phyloP scores from a whole-genome alignment of 768 basidiomycete species.

The Leucogyrophana mollusca region DNA sequence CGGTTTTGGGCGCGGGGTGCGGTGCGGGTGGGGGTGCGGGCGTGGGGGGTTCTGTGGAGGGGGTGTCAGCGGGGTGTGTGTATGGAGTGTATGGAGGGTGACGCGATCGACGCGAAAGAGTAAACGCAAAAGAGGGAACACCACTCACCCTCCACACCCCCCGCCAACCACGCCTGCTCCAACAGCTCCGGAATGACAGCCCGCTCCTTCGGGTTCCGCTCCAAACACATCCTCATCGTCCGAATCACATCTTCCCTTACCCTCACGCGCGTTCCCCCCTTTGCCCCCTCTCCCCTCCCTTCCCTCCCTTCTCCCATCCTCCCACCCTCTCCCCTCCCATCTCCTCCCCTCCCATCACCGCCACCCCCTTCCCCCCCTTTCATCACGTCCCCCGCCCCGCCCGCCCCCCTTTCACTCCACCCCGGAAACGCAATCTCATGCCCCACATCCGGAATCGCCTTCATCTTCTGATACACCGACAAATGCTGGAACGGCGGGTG shows the following conservation, averaged over 20 bases:
- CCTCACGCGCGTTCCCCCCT: constrained; percentile 25
- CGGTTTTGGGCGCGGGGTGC: constrained; percentile 1
- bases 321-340: constrained; percentile 35
- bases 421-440: constrained; percentile 84
- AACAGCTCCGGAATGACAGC: constrained; percentile 87
- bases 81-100: constrained; percentile 19
- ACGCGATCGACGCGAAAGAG: constrained; percentile 29
- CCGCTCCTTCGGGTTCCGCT: constrained; percentile 76
- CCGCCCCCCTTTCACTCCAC: constrained; percentile 34
- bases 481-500: constrained; percentile 89
- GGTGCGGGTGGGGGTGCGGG: constrained; percentile 12
- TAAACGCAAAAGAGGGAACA: background rate
- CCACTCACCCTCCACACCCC: constrained; percentile 44
- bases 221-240: constrained; percentile 80
- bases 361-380: too few species aligned
- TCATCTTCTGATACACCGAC: constrained; percentile 86
- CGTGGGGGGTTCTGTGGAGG: constrained; percentile 24
- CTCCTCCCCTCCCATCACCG: constrained; percentile 28
- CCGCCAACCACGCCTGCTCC: constrained; percentile 74
- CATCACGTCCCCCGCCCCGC: constrained; percentile 35
- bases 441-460: constrained; percentile 79
- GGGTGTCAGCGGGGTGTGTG: background rate
- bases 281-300: constrained; percentile 29
- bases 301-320: constrained; percentile 44
- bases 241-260: constrained; percentile 77